Percentiles rank a stretch among this genome's conserved stretches.
phyloP scores from a whole-genome alignment of 2,329 filamentous ascomycete species.

The Zymoseptoria crescenta region DNA sequence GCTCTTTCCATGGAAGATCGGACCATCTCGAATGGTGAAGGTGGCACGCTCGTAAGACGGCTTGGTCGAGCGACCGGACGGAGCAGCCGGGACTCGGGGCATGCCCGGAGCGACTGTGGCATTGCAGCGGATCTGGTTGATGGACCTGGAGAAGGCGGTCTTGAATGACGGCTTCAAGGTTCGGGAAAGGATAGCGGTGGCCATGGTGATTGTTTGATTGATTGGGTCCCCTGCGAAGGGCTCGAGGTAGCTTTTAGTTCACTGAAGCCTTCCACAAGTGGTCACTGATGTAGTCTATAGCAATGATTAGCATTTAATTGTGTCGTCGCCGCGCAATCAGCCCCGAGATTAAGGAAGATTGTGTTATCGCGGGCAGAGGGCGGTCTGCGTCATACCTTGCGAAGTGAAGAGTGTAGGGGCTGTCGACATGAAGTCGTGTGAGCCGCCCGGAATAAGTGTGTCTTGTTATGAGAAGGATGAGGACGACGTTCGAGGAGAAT shows the following conservation, averaged over 20 bases:
- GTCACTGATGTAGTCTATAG: conserved; percentile 58
- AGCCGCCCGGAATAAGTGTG: neutral
- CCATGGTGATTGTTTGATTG: conserved; percentile 21
- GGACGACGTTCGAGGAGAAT: neutral
- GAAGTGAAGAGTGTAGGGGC: conserved; percentile 45
- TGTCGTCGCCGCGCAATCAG: conserved; percentile 1
- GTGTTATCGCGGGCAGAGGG: conserved; percentile 7
- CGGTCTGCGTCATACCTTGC: conserved; percentile 38
- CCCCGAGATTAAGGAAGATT: neutral
- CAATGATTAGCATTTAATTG: conserved; percentile 2
- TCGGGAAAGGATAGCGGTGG: conserved; percentile 47
- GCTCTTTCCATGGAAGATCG: conserved; percentile 90
- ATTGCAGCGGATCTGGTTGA: conserved; percentile 44
- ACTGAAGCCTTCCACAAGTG: conserved; percentile 62
- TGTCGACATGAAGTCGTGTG: conserved; percentile 36
- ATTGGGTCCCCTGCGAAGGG: conserved; percentile 5
- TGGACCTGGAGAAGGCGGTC: conserved; percentile 37
- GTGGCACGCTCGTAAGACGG: conserved; percentile 73
- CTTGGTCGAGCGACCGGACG: conserved; percentile 48
- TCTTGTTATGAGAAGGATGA: neutral
- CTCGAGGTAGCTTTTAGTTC: conserved; percentile 43
- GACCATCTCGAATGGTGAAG: conserved; percentile 91
- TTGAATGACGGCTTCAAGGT: conserved; percentile 44
- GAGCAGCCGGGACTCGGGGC: conserved; percentile 54
- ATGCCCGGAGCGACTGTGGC: conserved; percentile 63